Percentiles rank a stretch among this genome's conserved stretches.
phyloP scores from a whole-genome alignment of 257 asterid genomes.

The Gentiana dahurica region DNA sequence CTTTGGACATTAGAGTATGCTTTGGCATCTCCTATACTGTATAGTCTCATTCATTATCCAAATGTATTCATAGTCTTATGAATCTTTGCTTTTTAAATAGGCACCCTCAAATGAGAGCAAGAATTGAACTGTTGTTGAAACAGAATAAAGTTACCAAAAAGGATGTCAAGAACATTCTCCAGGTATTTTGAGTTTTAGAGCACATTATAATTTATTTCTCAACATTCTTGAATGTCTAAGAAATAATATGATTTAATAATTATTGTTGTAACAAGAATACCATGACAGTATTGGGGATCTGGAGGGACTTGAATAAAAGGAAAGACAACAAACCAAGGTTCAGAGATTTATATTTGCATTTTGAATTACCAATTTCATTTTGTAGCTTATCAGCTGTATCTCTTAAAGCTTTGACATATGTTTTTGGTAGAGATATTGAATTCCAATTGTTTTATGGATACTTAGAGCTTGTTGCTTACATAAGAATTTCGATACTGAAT shows the following conservation, averaged over 20 bases:
- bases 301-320: slow-evolving; percentile 97
- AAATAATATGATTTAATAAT: too few relatives aligned
- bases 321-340: slow-evolving; percentile 70
- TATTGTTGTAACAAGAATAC: slow-evolving; percentile 45
- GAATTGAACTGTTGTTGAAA: slow-evolving; percentile 78
- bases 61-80: slow-evolving; percentile 9
- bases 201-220: too few relatives aligned
- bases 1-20: slow-evolving; percentile 99
- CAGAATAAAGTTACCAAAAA: slow-evolving; percentile 81
- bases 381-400: too few relatives aligned
- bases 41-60: slow-evolving; percentile 3
- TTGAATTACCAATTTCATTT: slow-evolving; percentile 1
- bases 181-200: slow-evolving; percentile 31
- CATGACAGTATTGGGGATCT: slow-evolving; percentile 91
- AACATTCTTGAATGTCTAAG: too few relatives aligned
- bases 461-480: too few relatives aligned
- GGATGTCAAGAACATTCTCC: slow-evolving; percentile 75
- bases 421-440: too few relatives aligned
- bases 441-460: too few relatives aligned
- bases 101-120: slow-evolving; percentile 76
- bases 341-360: slow-evolving; percentile 64
- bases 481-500: too few relatives aligned
- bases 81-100: slow-evolving; percentile 22
- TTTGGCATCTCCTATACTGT: slow-evolving; percentile 11
- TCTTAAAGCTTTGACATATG: too few relatives aligned